Base-by-base conservation (phyloP, 768 basidiomycete species). In the Thelephora aurantiotincta region DNA sequence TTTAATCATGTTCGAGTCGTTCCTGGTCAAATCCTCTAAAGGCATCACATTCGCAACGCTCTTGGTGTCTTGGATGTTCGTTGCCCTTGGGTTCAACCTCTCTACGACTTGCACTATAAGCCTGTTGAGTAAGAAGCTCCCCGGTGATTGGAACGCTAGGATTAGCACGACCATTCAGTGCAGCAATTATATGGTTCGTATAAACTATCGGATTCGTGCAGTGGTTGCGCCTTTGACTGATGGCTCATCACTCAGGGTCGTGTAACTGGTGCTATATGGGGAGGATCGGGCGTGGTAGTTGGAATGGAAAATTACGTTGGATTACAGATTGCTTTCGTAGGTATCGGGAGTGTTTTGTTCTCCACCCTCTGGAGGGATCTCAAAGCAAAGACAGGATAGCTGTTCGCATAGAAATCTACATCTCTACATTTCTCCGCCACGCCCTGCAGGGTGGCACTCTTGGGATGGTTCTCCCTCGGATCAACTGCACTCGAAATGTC, bases 21-120 rank as follows among this genome's bases (percentile, higher is more conserved):
- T 78, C 19, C 63, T 60, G 11, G 63, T 80, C 22, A 22, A 18
- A 41, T 41, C 38, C 22, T 22, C 38, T 22, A 22, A 16, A 41
- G 38, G 9, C 19, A 59, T 77, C 16, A 65, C 60, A 20, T 78
- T 75, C 50, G 71, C 66, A 5, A 68, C 68, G 13, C 54, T 80
- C 5, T 70, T 70, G 50, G 57, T 58, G 5, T 64, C 61, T 49
- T 72, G 78, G 77, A 72, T 72, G 64, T 66, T 73, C 35, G 65
- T 82, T 19, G 80, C 82, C 20, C 67, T 82, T 4, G 82, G 82
- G 1, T 84, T 83, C 67, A 83, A 83, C 59, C 64, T 83, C 11
- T 73, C 78, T n/a, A 79, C 72, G 52, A 82, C 79, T 2, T 74
- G 77, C 48, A 82, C 82, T 30, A 63, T 82, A 51, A 78, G 77